phyloP scores from a whole-genome alignment of 768 basidiomycete species.

The Mycena maculata region DNA sequence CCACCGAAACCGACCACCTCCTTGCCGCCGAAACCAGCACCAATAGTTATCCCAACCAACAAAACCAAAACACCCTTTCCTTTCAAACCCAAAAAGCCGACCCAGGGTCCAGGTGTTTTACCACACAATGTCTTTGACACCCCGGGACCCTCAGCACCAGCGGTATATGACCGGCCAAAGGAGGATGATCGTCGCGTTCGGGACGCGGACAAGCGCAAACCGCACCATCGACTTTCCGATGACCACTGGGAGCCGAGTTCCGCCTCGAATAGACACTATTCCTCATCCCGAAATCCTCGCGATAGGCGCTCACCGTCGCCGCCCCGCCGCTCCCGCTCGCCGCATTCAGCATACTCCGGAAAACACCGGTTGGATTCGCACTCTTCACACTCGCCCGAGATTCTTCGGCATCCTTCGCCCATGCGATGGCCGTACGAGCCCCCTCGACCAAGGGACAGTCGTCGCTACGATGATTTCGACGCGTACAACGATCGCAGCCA shows the following conservation, averaged over 20 bases:
- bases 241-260: constrained; percentile 56
- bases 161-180: constrained; percentile 52
- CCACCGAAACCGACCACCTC: constrained; percentile 35
- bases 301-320: constrained; percentile 34
- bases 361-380: constrained; percentile 34
- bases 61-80: constrained; percentile 76
- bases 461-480: constrained; percentile 28
- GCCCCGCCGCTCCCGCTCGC: constrained; percentile 18
- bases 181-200: constrained; percentile 59
- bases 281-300: constrained; percentile 40
- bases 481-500: constrained; percentile 29
- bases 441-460: constrained; percentile 4
- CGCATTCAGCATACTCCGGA: constrained; percentile 13
- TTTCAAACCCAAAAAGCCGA: constrained; percentile 72
- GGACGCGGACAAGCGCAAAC: constrained; percentile 50
- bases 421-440: constrained; percentile 19
- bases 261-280: constrained; percentile 35
- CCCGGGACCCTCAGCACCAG: constrained; percentile 33
- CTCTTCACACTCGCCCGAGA: constrained; percentile 30
- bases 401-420: constrained; percentile 26
- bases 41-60: constrained; percentile 50
- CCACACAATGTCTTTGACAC: constrained; percentile 39
- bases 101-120: constrained; percentile 22
- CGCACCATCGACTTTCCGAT: neutral
- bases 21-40: constrained; percentile 49